Evolutionary conservation across 345 rosid species (phyloP).

Genomic region (Populus alba): DNA sequence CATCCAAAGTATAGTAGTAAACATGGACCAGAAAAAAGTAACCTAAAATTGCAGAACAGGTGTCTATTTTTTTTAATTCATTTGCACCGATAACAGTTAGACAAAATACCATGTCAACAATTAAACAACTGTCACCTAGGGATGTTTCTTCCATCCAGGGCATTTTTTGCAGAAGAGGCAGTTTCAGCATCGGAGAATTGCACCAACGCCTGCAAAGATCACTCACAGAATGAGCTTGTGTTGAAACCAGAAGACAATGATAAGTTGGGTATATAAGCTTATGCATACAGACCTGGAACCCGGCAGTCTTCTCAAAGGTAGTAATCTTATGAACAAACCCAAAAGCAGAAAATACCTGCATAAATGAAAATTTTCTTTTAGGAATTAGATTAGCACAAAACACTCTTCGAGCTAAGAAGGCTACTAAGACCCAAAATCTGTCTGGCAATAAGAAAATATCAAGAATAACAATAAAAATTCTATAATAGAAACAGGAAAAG

Average conservation of each 20-base stretch:
- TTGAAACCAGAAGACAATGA: constrained; percentile 4
- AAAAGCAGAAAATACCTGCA: constrained; percentile 99
- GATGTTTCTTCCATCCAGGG: constrained; percentile 93
- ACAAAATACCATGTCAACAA: constrained; percentile 60
- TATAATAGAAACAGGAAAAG: not conserved
- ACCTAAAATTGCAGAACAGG: constrained; percentile 9
- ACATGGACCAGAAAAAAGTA: not conserved
- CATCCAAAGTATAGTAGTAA: not conserved
- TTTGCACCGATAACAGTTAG: constrained; percentile 35
- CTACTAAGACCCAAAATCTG: not conserved
- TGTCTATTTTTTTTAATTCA: constrained; percentile 17
- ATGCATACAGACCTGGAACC: constrained; percentile 65
- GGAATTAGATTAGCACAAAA: not conserved
- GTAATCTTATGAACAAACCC: constrained; percentile 98
- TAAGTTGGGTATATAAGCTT: not conserved
- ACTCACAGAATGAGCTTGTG: constrained; percentile 14
- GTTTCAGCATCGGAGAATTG: constrained; percentile 92
- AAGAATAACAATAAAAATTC: not conserved
- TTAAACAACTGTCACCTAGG: constrained; percentile 92
- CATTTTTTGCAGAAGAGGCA: constrained; percentile 81
- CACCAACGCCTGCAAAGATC: constrained; percentile 78
- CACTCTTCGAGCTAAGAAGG: not conserved
- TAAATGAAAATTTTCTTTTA: constrained; percentile 6
- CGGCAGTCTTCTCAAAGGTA: constrained; percentile 96
- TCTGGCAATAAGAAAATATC: not conserved